These are phyloP conservation scores for Bromus sterilis DNA, from an alignment of 176 grass and related monocot genomes.

Conservation along the genomic window DNA sequence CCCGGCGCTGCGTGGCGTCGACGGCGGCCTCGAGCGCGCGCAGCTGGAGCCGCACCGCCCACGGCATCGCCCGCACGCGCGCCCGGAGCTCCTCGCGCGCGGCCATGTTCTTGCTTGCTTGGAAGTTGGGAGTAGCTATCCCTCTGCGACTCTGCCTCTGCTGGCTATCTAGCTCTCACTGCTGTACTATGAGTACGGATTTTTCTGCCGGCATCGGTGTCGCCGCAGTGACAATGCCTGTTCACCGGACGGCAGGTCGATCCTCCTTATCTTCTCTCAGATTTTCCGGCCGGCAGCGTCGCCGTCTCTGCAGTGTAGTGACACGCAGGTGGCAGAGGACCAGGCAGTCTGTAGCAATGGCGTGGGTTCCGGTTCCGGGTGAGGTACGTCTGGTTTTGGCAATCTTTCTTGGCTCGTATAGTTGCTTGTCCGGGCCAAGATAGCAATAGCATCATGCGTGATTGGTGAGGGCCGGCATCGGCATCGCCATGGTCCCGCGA, in stretches of 20 bases:
- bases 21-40: not conserved
- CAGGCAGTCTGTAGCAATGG: not conserved
- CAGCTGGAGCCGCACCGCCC: conserved; percentile 15
- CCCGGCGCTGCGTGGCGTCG: conserved; percentile 23
- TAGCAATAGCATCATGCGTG: not conserved
- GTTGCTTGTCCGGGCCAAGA: not conserved
- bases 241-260: too few species aligned
- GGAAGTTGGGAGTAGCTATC: too few species aligned
- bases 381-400: not conserved
- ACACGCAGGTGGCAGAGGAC: not conserved
- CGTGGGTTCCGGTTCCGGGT: not conserved
- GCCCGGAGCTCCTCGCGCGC: not conserved
- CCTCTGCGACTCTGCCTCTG: too few species aligned
- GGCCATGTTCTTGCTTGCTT: not conserved
- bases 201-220: not conserved
- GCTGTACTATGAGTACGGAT: too few species aligned
- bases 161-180: too few species aligned
- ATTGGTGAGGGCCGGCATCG: not conserved
- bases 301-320: not conserved
- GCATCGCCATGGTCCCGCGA: not conserved
- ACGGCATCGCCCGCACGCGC: not conserved
- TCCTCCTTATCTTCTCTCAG: not conserved
- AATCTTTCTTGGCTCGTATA: not conserved
- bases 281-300: not conserved
- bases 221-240: too few species aligned